A percentile compares a stretch with the other conserved stretches of the same genome.
phyloP scores from a whole-genome alignment of 148 eudicot species.

The Selenicereus undatus region DNA sequence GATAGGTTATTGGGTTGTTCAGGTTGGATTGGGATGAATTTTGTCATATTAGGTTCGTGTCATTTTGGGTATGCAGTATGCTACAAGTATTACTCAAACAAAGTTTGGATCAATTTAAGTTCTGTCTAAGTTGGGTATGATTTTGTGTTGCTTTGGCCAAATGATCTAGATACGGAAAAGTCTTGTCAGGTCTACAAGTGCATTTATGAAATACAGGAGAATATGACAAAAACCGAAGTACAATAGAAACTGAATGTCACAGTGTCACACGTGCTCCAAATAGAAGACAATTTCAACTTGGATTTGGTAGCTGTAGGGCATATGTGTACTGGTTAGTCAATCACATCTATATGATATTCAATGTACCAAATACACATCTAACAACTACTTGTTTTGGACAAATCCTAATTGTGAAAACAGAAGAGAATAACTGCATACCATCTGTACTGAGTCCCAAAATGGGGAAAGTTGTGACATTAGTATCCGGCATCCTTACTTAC shows the following conservation, averaged over 20 bases:
- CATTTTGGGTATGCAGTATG: neutral
- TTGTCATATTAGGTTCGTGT: too few species aligned
- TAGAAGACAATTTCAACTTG: slow-evolving; percentile 5
- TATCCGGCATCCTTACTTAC: too few species aligned
- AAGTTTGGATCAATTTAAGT: too few species aligned
- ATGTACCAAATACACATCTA: neutral
- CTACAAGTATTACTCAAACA: too few species aligned
- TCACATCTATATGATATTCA: neutral
- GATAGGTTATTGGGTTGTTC: too few species aligned
- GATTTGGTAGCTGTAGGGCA: slow-evolving; percentile 1
- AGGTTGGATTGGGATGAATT: too few species aligned
- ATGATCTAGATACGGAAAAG: neutral
- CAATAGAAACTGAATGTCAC: neutral
- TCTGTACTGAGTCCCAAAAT: too few species aligned
- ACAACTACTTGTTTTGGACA: neutral
- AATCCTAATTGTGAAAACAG: neutral
- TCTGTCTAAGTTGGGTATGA: neutral
- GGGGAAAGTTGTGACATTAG: too few species aligned
- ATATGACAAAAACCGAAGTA: neutral
- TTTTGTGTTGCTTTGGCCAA: neutral
- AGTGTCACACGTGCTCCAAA: slow-evolving; percentile 1
- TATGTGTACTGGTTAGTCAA: neutral
- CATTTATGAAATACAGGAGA: neutral
- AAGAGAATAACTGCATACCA: neutral
- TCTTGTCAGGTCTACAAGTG: neutral